phyloP scores from a whole-genome alignment of 306 rosid species.

The Prosopis cineraria region DNA sequence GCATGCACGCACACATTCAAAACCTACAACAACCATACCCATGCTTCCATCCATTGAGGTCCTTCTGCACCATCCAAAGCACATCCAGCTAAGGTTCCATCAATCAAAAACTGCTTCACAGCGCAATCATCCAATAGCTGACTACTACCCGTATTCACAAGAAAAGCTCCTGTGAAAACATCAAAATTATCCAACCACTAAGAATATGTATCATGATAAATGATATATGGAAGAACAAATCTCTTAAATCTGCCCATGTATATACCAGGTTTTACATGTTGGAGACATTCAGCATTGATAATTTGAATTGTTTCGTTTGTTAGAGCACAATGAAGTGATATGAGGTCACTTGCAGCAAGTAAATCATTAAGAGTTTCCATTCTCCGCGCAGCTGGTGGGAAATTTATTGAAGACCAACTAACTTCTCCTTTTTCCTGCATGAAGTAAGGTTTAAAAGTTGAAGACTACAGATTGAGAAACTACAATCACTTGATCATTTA shows the following conservation, averaged over 20 bases:
- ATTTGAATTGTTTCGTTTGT: conserved; percentile 92
- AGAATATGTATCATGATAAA: conserved; percentile 12
- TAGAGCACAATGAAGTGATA: conserved; percentile 93
- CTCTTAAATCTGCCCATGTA: not conserved
- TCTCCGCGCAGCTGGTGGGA: conserved; percentile 90
- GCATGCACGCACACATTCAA: no score
- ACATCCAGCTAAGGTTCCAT: conserved; percentile 96
- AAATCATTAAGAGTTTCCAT: conserved; percentile 99
- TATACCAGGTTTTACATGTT: conserved; percentile 91
- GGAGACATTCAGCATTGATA: conserved; percentile 86
- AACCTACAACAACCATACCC: conserved; percentile 64
- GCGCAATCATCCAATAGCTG: conserved; percentile 98
- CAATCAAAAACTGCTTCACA: conserved; percentile 95
- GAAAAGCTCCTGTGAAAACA: conserved; percentile 71
- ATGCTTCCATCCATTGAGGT: conserved; percentile 99
- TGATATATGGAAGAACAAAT: conserved; percentile 9
- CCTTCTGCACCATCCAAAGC: conserved; percentile 99
- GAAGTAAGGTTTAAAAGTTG: conserved; percentile 10
- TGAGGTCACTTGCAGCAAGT: conserved; percentile 95
- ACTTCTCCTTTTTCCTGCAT: conserved; percentile 61
- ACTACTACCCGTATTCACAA: conserved; percentile 95
- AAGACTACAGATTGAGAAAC: not conserved
- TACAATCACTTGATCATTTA: not conserved
- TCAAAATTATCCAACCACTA: conserved; percentile 15
- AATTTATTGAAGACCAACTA: conserved; percentile 31